Base-by-base conservation (phyloP, 805 yeast genomes). In the Saturnispora mendoncae region DNA sequence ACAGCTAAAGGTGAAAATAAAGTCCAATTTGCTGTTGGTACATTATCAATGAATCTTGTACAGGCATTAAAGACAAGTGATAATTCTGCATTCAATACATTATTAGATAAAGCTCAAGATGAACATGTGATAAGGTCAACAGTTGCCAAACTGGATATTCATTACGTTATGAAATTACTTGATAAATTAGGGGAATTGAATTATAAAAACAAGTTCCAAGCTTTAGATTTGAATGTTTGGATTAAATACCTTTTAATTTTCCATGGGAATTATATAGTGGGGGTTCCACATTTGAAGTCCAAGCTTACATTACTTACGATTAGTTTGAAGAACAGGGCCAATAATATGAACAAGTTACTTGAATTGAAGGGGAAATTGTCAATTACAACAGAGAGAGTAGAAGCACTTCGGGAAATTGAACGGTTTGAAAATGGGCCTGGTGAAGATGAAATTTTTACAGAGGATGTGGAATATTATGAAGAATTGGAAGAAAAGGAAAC, bases 41-140 rank as follows among this genome's bases (percentile, higher is more conserved):
- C 95, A 2, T 73, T 88, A 46, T 76, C 95, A 2, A 78, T 83
- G 1, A 76, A 92, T n/a, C 68, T 92, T 34, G 69, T 88, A 12
- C 98, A 92, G 64, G 90, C 98, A 0, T 69, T 92, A 47, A 79
- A 76, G 52, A 79, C 94, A 17, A 84, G 84, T 53, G 99, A 92
- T 58, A 87, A 80, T 53, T 66, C 92, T 8, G 67, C 92, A 43
- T 68, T 92, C 47, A 97, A 92, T 59, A 76, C 85, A 3, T 95
- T 94, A 10, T 68, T 92, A 48, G 61, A 62, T 44, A 49, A 44
- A 26, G 73, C 73, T 50, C 65, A 68, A 36, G 79, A 75, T 49
- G 72, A 73, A 37, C 57, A 54, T 6, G 62, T 72, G 7, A 71
- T 74, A 34, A 69, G 68, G 49, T 66, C 67, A 41, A 75, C 80